Base-by-base conservation (phyloP, 1,139 yeast genomes). In the Pichia sp. region DNA sequence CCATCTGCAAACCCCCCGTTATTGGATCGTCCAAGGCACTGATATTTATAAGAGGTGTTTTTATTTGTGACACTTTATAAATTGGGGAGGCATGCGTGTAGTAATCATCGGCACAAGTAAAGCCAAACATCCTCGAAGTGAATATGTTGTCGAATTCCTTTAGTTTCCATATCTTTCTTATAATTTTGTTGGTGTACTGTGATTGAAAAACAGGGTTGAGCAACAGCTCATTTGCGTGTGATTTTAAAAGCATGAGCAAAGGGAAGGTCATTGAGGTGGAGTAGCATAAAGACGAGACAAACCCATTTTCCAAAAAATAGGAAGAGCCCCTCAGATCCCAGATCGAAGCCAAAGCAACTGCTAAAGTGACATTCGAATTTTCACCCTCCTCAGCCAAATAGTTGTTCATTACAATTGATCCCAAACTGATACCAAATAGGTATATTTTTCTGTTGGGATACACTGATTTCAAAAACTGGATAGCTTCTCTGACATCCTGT, bases 21-120 rank as follows among this genome's bases (percentile, higher is more conserved):
- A 92, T 79, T 4, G 97, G 97, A 60, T 90, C 97, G 61, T 90
- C 97, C 27, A 71, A 63, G 1, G 97, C 72, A 57, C 80, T 79
- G 40, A 90, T 66, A 27, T 81, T 73, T 44, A 90, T 64, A 5
- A 80, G 66, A 27, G 97, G 97, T 2, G 83, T 77, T 38, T 73
- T 67, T 45, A 87, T 75, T 35, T 71, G 61, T 28, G 68, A 64
- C 31, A 85, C 60, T 44, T 81, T 69, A 50, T 73, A 72, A 8
- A 76, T 71, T 1, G 95, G 80, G 16, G 90, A 77, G 0, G 80
- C 92, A 9, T 68, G 69, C 48, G 80, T 66, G 61, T 90, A 90
- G 64, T 90, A 90, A 47, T 83, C 90, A 48, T 64, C 62, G 3
- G 88, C 87, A 47, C 76, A 71, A 42, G 73, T 71, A 64, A 80